Base-by-base conservation (phyloP, 768 basidiomycete species). In the Clavaria fumosa region DNA sequence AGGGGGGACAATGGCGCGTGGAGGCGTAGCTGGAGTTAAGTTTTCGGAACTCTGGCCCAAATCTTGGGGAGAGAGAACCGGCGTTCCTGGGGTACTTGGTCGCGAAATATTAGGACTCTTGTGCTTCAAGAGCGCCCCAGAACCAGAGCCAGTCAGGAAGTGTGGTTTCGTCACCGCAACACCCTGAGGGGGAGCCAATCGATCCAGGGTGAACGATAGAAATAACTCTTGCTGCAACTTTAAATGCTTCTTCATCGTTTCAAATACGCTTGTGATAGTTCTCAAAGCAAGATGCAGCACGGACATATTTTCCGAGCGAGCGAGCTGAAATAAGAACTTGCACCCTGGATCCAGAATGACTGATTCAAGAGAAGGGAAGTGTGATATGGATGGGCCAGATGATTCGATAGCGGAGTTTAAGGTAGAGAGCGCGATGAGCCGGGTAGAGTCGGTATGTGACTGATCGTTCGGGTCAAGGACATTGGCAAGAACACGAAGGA, bases 161-260 rank as follows among this genome's bases (percentile, higher is more conserved):
- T 39, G 37, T 43, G 44, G 39, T 47, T 51, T 59, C 49, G 51
- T 41, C 34, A 42, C 45, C 40, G 49, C 41, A 19, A 46, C 38
- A 23, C 57, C 47, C 26, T 27, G 46, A 0, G 77, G 72, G 0
- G 77, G 72, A 4, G 82, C 78, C 12, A 99, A 63, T 10, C 93
- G 72, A 54, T 95, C 93, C 41, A 97, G 78, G 23, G 83, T 83
- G 59, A 95, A 97, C 2, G 90, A 78, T 19, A 99, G 62, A 59
- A 90, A 95, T 4, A 99, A 70, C 50, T 99, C 95, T 49, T 90
- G 84, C 49, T 99, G 95, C 14, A 95, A 64, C 56, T 95, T 96
- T 38, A 99, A 65, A 50, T 88, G 70, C 31, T 67, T 66, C 2
- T 82, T 73, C 73, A 91, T 79, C 2, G 86, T 82, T 41, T 85